A percentile compares a stretch with the other conserved stretches of the same genome.
These are phyloP conservation scores for Helianthus tuberosus DNA, from an alignment of 129 eudicot species.

Conservation along the genomic window DNA sequence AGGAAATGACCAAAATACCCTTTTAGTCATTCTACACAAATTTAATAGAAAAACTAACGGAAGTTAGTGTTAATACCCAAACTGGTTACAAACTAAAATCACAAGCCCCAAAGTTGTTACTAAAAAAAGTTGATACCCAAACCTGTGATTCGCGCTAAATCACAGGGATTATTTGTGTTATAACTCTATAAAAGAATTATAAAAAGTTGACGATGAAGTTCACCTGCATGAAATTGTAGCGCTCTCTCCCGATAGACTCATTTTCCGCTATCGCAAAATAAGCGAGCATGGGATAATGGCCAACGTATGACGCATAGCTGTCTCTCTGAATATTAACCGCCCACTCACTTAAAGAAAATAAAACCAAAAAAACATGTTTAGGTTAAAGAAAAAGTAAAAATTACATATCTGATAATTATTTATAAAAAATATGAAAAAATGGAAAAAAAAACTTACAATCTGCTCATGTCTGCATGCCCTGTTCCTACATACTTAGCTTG, in stretches of 20 bases:
- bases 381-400: no score
- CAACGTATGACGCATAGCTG: conserved; percentile 92
- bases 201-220: background rate
- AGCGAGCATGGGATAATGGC: conserved; percentile 87
- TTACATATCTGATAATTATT: conserved; percentile 25
- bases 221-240: conserved; percentile 99
- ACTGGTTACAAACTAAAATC: no score
- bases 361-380: background rate
- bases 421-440: background rate
- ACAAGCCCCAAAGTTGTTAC: no score
- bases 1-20: no score
- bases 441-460: background rate
- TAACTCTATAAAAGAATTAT: no score
- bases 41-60: no score
- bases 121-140: no score
- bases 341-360: conserved; percentile 73
- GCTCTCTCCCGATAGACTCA: conserved; percentile 96
- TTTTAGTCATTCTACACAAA: no score
- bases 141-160: no score
- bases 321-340: conserved; percentile 92
- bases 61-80: no score
- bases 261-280: conserved; percentile 94
- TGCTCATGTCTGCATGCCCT: conserved; percentile 83
- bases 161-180: no score
- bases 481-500: conserved; percentile 98